Base-by-base conservation (phyloP, 192 early-diverging fungal species). In the Entomortierella chlamydospora region DNA sequence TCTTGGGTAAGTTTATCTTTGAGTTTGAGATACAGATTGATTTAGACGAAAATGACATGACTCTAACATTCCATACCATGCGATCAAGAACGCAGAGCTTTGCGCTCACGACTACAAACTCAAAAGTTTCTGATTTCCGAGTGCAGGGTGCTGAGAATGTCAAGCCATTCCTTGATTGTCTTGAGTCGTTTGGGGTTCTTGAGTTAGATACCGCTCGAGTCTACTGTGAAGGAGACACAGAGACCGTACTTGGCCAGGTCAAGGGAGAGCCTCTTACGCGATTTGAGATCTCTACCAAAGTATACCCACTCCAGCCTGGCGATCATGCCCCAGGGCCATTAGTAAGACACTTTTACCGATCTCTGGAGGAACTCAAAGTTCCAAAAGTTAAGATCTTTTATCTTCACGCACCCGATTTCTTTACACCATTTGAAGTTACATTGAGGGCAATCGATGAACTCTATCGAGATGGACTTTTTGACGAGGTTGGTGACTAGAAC, bases 331-430 rank as follows among this genome's bases (percentile, higher is more conserved):
- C 81, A 25, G 76, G 59, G n/a, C 59, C 67, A 37, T 77, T 86
- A 28, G 73, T 57, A 17, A 47, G 64, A 41, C 28, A 30, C 47
- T 61, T 62, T 28, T 18, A 45, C 13, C 76, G 55, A n/a, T 87
- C 85, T 13, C 71, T 91, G 31, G 70, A 45, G 52, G 82, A 84
- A 25, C 67, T 91, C 53, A 70, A 84, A 4, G 64, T 61, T 7
- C 33, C 80, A 4, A 79, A 78, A 45, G 89, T 91, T n/a, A 86
- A 90, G 43, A 85, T 90, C 0, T 90, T 91, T 57, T 91, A 91
- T 62, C 72, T 91, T 5, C 90, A 91, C 70, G 87, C 87, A 4
- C 90, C 90, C 1, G 90, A 90, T 56, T 80, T 85, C 63, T 51
- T 67, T 0, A 85, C 83, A 0, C 87, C 88, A 10, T 84, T 87